Conservation (phyloP, 352 stramenopile species). For the Phytophthora idaei region DNA sequence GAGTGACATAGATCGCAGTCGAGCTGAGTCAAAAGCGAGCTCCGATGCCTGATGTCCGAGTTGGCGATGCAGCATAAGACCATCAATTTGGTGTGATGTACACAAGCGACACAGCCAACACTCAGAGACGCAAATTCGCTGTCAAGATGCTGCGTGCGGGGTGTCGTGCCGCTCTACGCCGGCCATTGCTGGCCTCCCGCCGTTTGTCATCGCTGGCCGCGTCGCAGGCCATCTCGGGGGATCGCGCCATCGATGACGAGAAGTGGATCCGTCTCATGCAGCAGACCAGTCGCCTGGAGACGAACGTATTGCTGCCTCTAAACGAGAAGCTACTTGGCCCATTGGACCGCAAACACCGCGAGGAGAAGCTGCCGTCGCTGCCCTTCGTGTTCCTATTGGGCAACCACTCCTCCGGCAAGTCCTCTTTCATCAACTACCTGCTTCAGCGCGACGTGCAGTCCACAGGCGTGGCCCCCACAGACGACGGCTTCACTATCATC, state of each 20-base stretch:
- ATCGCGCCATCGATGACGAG: slow-evolving; percentile 50
- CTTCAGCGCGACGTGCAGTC: slow-evolving; percentile 96
- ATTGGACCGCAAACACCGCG: slow-evolving; percentile 88
- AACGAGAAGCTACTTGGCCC: slow-evolving; percentile 89
- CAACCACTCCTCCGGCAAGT: slow-evolving; percentile 99
- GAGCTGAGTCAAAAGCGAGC: too few species aligned
- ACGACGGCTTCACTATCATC: slow-evolving; percentile 99
- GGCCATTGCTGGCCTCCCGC: slow-evolving; percentile 16
- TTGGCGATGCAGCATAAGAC: not conserved
- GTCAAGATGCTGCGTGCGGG: slow-evolving; percentile 19
- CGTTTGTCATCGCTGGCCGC: slow-evolving; percentile 27
- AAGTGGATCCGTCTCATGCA: slow-evolving; percentile 88
- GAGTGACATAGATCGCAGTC: too few species aligned
- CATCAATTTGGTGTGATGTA: not conserved
- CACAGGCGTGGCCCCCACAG: slow-evolving; percentile 99
- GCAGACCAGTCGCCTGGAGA: slow-evolving; percentile 77
- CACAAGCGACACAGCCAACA: not conserved
- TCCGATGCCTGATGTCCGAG: too few species aligned
- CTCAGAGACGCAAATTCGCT: not conserved
- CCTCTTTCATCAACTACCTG: slow-evolving; percentile 99
- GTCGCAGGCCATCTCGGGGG: slow-evolving; percentile 27
- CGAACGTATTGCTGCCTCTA: slow-evolving; percentile 74
- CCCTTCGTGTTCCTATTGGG: slow-evolving; percentile 99
- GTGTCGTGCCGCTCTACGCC: slow-evolving; percentile 15
- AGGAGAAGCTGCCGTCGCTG: slow-evolving; percentile 92